Evolutionary conservation across 2,329 filamentous ascomycete genomes (phyloP).

Genomic region (Aspergillus ochraceoroseus): DNA sequence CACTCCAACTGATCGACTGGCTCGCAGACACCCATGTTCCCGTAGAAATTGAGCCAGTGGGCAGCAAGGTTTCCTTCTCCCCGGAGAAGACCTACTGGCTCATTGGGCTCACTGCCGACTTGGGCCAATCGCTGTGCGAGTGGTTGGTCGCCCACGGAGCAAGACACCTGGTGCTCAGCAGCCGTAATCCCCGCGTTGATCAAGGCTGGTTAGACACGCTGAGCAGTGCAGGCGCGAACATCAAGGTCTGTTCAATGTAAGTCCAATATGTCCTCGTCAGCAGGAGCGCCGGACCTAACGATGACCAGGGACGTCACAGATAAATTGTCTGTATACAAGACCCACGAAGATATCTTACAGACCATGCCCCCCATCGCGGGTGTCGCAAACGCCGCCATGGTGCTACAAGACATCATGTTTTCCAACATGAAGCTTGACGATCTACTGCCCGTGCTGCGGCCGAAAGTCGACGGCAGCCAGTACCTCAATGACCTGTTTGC

Average conservation of each 20-base stretch:
- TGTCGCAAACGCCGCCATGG: conserved; percentile 14
- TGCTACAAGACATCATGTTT: conserved; percentile 16
- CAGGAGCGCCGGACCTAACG: neutral
- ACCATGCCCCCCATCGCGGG: conserved; percentile 13
- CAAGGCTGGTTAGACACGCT: neutral
- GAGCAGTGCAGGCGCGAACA: neutral
- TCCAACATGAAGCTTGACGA: conserved; percentile 3
- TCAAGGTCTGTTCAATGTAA: neutral
- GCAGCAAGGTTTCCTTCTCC: neutral
- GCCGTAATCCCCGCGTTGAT: conserved; percentile 1
- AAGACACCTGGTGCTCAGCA: conserved; percentile 1
- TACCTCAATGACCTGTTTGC: conserved; percentile 12
- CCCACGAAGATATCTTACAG: neutral
- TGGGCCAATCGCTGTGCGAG: conserved; percentile 3
- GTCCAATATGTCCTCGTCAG: neutral
- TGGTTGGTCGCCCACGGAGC: conserved; percentile 7
- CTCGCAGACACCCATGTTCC: neutral
- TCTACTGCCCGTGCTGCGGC: neutral
- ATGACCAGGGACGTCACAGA: conserved; percentile 7
- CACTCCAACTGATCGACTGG: neutral
- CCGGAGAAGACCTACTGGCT: conserved; percentile 11
- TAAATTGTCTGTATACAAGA: neutral
- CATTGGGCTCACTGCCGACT: neutral
- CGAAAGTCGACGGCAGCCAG: conserved; percentile 9
- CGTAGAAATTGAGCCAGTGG: neutral